Evolutionary conservation across 352 stramenopile species (phyloP), one percentile per base, ranked within the genome.

Genomic region (Aphanomyces euteiches): DNA sequence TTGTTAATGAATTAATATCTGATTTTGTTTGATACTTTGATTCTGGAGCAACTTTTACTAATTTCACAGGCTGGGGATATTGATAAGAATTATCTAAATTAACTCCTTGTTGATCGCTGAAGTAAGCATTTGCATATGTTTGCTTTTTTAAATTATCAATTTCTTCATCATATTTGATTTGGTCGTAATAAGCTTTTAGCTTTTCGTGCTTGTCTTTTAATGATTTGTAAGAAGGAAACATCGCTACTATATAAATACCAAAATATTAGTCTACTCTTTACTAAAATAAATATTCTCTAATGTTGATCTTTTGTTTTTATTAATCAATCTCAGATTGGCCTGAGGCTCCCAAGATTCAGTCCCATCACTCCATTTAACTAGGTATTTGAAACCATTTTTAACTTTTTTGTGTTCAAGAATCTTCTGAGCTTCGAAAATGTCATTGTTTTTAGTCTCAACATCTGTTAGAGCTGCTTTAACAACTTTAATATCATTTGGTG

Each of bases 281-380:
- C n/a, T 50, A n/a, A 50, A 50, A 50, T 50, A n/a, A 50, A n/a
- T n/a, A n/a, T 12, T 50, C 17, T 50, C 43, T n/a, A 50, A 50
- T n/a, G 10, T 12, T 50, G 43, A 50, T 50, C 43, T 50, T n/a
- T n/a, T 50, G 17, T 50, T 50, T n/a, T 50, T 50, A 12, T 50
- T 12, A 2, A 50, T 50, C 43, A 50, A 50, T n/a, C 43, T 50
- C 17, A 50, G 43, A n/a, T 50, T 50, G 1, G 10, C 17, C 2
- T 50, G 43, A 50, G 43, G 43, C 17, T 50, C 43, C 43, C 43
- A 50, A 12, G 43, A n/a, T n/a, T 50, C 17, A 50, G 10, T 50
- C 1, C 17, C 17, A 50, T 50, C 43, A 50, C 43, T 50, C 43
- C 43, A 50, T 50, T n/a, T 12, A 50, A 50, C 17, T n/a, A n/a